Percentiles rank a stretch among this genome's conserved stretches.
Evolutionary conservation across 306 rosid species (phyloP).

Genomic region (Canavalia gladiata): DNA sequence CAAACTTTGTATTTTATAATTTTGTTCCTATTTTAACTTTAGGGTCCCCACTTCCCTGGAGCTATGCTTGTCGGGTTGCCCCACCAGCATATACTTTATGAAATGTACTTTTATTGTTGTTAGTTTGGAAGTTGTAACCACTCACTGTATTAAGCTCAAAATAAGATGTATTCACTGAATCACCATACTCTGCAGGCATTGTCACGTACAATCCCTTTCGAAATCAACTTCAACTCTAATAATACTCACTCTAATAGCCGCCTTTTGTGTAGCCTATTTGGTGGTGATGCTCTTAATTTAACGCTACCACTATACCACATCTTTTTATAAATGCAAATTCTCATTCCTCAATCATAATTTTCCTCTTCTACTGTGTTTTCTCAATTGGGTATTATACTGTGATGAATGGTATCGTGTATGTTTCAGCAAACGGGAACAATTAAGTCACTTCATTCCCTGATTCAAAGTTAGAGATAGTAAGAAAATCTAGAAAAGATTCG

Average conservation of each 20-base stretch:
- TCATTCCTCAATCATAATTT: conserved; percentile 3
- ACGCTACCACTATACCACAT: not conserved
- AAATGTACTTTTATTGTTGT: conserved; percentile 16
- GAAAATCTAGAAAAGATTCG: too few relatives aligned
- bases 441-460: too few relatives aligned
- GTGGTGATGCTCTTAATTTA: not conserved
- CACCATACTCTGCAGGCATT: not conserved
- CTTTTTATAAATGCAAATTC: not conserved
- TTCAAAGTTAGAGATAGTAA: too few relatives aligned
- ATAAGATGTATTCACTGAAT: not conserved
- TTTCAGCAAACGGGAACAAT: too few relatives aligned
- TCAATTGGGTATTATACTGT: not conserved
- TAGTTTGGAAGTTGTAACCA: conserved; percentile 3
- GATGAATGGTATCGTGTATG: not conserved
- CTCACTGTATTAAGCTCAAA: not conserved
- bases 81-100: not conserved
- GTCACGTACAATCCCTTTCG: not conserved
- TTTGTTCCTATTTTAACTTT: not conserved
- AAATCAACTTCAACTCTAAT: not conserved
- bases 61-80: conserved; percentile 5
- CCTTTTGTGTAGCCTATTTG: not conserved
- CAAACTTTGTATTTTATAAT: not conserved
- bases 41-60: conserved; percentile 11
- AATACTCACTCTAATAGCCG: not conserved
- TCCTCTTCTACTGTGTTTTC: not conserved